A percentile compares a stretch with the other conserved stretches of the same genome.
phyloP scores from a whole-genome alignment of 345 rosid species.

The Eucalyptus leucophloia region DNA sequence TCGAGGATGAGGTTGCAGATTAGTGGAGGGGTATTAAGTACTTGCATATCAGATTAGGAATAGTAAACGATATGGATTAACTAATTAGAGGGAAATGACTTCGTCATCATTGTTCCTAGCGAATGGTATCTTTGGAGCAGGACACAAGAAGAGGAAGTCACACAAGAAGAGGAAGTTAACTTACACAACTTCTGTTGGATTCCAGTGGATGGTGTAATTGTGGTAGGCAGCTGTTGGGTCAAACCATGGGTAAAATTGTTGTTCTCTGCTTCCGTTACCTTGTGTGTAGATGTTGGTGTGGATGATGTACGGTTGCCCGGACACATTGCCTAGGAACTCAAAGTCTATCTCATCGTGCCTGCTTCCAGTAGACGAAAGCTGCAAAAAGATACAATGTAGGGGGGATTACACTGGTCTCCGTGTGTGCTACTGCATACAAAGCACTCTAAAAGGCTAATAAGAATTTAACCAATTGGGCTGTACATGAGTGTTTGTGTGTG shows the following conservation, averaged over 20 bases:
- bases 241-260: conserved; percentile 15
- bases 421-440: background rate
- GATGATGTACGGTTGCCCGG: conserved; percentile 57
- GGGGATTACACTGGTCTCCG: background rate
- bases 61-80: background rate
- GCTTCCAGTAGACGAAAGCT: conserved; percentile 49
- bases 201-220: conserved; percentile 55
- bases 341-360: conserved; percentile 66
- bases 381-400: background rate
- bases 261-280: conserved; percentile 45
- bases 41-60: background rate
- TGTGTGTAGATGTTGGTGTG: conserved; percentile 59
- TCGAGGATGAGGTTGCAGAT: background rate
- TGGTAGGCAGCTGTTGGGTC: conserved; percentile 48
- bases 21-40: background rate
- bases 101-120: background rate
- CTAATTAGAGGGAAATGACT: background rate
- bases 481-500: background rate
- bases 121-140: background rate
- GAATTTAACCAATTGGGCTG: background rate
- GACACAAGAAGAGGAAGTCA: background rate
- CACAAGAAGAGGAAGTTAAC: background rate
- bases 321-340: conserved; percentile 60
- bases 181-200: conserved; percentile 12
- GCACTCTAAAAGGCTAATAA: background rate